These are phyloP conservation scores for Pythium dissotocum DNA, from an alignment of 352 stramenopile species.

Conservation along the genomic window DNA sequence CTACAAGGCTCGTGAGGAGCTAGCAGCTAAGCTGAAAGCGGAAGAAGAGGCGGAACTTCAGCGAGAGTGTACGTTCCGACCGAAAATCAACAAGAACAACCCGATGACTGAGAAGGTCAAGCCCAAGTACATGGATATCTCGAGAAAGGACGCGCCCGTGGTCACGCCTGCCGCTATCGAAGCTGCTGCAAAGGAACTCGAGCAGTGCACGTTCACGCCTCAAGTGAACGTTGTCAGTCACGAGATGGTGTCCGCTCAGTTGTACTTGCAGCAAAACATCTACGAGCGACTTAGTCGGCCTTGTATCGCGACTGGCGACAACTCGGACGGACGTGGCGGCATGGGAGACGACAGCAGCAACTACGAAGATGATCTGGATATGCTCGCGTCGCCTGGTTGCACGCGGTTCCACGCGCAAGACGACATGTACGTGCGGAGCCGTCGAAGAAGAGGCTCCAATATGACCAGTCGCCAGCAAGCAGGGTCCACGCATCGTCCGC, in stretches of 20 bases:
- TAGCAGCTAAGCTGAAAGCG: conserved; percentile 57
- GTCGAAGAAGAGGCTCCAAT: conserved; percentile 21
- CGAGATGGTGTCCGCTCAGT: conserved; percentile 81
- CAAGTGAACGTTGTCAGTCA: conserved; percentile 75
- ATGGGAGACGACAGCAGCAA: conserved; percentile 32
- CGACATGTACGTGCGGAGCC: conserved; percentile 49
- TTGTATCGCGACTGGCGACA: conserved; percentile 31
- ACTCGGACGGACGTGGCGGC: neutral
- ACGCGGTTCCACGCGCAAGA: conserved; percentile 37
- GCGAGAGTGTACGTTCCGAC: conserved; percentile 75
- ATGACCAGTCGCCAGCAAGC: neutral
- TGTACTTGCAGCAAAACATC: conserved; percentile 87
- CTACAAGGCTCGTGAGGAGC: conserved; percentile 71
- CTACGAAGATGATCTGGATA: conserved; percentile 13
- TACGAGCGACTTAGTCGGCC: conserved; percentile 79
- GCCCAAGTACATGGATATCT: conserved; percentile 74
- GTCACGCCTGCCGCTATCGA: conserved; percentile 60
- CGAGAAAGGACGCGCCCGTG: conserved; percentile 36
- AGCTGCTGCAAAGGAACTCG: conserved; percentile 56
- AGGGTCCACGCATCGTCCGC: conserved; percentile 38
- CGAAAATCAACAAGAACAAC: conserved; percentile 53
- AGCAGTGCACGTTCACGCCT: conserved; percentile 77
- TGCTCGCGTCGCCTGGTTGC: conserved; percentile 27
- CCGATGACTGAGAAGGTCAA: conserved; percentile 54
- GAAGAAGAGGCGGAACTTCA: conserved; percentile 74